These are phyloP conservation scores for Colletotrichum sp. DNA, from an alignment of 2,329 filamentous ascomycete species.

Conservation along the genomic window DNA sequence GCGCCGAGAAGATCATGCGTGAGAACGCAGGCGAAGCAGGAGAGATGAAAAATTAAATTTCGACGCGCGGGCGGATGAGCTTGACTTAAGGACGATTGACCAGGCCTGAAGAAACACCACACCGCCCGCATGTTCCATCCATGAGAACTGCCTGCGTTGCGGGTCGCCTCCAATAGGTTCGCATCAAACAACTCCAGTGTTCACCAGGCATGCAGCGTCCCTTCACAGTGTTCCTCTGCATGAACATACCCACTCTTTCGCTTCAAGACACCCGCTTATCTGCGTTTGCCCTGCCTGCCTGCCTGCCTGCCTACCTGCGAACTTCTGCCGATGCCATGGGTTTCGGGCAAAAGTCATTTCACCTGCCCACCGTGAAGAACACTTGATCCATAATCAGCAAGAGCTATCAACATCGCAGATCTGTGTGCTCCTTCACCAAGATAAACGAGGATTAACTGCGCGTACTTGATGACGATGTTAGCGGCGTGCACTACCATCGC, in stretches of 20 bases:
- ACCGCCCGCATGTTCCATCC: not conserved
- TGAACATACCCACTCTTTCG: not conserved
- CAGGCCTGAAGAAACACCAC: not conserved
- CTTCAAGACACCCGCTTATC: too few species aligned
- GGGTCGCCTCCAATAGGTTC: not conserved
- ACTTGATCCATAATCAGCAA: too few species aligned
- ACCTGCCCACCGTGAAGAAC: too few species aligned
- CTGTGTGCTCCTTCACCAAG: too few species aligned
- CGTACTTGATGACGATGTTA: not conserved
- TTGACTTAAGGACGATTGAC: not conserved
- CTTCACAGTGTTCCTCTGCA: not conserved
- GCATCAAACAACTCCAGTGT: not conserved
- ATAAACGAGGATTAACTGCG: too few species aligned
- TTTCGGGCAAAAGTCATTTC: too few species aligned
- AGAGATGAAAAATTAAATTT: not conserved
- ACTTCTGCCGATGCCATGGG: too few species aligned
- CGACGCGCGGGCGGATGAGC: not conserved
- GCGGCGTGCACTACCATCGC: too few species aligned
- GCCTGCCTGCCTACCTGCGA: too few species aligned
- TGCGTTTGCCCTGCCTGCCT: too few species aligned
- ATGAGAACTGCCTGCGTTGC: not conserved
- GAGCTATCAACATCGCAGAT: too few species aligned
- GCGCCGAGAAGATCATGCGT: not conserved
- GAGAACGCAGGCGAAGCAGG: not conserved
- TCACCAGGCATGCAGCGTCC: not conserved